Percentiles rank a stretch among this genome's conserved stretches.
phyloP scores from a whole-genome alignment of 2,329 filamentous ascomycete species.

The Ophiostoma piceae region DNA sequence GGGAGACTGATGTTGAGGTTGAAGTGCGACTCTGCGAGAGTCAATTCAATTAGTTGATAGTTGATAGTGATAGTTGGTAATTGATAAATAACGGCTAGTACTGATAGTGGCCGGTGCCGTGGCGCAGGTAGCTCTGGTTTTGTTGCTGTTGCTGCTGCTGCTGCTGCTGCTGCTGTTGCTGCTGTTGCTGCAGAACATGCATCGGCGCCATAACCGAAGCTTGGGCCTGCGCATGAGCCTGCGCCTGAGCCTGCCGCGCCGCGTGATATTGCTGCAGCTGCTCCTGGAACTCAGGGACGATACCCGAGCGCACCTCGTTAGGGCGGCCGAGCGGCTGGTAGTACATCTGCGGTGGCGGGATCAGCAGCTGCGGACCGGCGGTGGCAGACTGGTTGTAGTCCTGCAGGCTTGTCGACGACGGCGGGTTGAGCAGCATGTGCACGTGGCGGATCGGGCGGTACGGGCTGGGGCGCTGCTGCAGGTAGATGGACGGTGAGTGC shows the following conservation, averaged over 20 bases:
- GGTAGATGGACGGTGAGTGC: slow-evolving; percentile 79
- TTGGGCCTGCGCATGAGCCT: neutral
- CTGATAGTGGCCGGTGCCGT: neutral
- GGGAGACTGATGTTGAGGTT: neutral
- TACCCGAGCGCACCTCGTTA: slow-evolving; percentile 61
- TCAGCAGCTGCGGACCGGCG: slow-evolving; percentile 27
- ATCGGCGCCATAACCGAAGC: neutral
- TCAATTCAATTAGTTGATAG: too few relatives aligned
- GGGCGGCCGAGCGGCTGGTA: slow-evolving; percentile 71
- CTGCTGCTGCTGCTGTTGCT: neutral
- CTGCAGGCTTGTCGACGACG: slow-evolving; percentile 72
- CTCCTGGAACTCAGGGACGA: slow-evolving; percentile 58
- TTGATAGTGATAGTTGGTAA: too few relatives aligned
- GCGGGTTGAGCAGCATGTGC: slow-evolving; percentile 84
- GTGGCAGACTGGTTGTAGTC: slow-evolving; percentile 56
- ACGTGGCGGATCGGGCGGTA: slow-evolving; percentile 88
- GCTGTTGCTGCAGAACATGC: slow-evolving; percentile 23
- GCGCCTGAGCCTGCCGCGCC: neutral
- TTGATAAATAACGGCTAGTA: too few relatives aligned
- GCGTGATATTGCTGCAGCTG: slow-evolving; percentile 16
- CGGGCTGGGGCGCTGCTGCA: slow-evolving; percentile 83
- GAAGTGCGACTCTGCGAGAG: too few relatives aligned
- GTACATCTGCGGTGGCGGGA: slow-evolving; percentile 70
- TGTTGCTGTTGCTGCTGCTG: neutral
- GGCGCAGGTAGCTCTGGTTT: too few relatives aligned